phyloP scores from a whole-genome alignment of 441 rosid genomes.

The Theobroma grandiflorum region DNA sequence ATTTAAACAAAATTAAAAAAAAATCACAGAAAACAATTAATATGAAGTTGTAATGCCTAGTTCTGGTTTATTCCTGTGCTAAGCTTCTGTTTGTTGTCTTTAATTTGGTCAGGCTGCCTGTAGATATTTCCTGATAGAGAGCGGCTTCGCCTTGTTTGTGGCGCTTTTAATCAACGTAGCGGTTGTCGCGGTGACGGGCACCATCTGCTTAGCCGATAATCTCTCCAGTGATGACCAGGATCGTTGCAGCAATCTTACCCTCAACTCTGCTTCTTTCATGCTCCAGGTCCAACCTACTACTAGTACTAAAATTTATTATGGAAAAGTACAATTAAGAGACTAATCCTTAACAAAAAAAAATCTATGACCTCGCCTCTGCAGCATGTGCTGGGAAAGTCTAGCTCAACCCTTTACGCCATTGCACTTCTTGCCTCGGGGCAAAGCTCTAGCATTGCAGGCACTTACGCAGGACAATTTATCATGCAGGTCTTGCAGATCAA shows the following conservation, averaged over 20 bases:
- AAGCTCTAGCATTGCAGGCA: conserved; percentile 73
- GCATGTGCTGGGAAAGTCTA: conserved; percentile 77
- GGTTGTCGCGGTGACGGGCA: conserved; percentile 57
- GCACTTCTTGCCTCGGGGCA: conserved; percentile 82
- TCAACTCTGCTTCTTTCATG: conserved; percentile 72
- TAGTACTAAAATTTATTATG: not conserved
- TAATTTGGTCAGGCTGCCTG: conserved; percentile 56
- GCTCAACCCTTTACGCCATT: conserved; percentile 62
- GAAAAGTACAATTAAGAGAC: not conserved
- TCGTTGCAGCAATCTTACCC: conserved; percentile 56
- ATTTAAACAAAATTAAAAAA: too few species aligned
- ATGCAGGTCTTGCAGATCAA: conserved; percentile 57
- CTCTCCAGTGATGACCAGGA: conserved; percentile 32
- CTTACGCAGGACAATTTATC: conserved; percentile 77
- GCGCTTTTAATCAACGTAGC: conserved; percentile 73
- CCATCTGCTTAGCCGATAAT: conserved; percentile 47
- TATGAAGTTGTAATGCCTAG: not conserved
- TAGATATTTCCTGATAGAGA: conserved; percentile 68
- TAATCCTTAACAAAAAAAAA: not conserved
- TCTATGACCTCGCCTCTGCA: conserved; percentile 28
- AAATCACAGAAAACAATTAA: not conserved
- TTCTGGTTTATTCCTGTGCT: not conserved
- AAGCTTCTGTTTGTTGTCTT: not conserved
- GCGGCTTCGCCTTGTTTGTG: conserved; percentile 65
- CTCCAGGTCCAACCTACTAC: conserved; percentile 47